Conservation (phyloP, 768 basidiomycete species). For the Auriscalpium orientale region DNA sequence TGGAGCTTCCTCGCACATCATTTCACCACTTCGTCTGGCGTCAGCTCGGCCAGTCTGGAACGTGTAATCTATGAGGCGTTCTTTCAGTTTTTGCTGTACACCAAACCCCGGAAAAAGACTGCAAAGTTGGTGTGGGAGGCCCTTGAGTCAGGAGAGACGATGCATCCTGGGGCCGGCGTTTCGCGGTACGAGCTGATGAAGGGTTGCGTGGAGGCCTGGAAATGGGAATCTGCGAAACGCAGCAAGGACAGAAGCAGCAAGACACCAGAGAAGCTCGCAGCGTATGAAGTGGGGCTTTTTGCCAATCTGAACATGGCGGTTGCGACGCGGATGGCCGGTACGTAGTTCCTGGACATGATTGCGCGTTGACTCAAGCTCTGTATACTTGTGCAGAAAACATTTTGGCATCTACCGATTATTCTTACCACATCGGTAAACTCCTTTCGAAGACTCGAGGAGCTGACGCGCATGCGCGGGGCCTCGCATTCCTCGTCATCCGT, state of each 20-base stretch:
- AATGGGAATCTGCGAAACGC: constrained; percentile 22
- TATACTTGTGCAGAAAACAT: constrained; percentile 48
- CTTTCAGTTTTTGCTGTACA: constrained; percentile 69
- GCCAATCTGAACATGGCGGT: constrained; percentile 41
- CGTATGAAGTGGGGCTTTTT: no score
- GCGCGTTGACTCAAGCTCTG: background rate
- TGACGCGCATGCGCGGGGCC: constrained; percentile 43
- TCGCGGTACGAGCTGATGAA: constrained; percentile 38
- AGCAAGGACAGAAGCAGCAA: constrained; percentile 15
- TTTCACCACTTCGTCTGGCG: constrained; percentile 25
- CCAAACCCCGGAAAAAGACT: constrained; percentile 63
- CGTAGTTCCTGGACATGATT: constrained; percentile 6
- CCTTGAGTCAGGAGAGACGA: constrained; percentile 34
- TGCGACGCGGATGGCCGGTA: constrained; percentile 61
- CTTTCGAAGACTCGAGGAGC: constrained; percentile 42
- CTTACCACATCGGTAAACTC: constrained; percentile 39
- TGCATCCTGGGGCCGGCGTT: constrained; percentile 8
- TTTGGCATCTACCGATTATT: constrained; percentile 38
- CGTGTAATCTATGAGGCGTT: constrained; percentile 30
- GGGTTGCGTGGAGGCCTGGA: constrained; percentile 45
- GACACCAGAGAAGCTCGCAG: no score
- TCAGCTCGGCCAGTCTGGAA: constrained; percentile 26
- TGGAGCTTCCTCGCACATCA: constrained; percentile 23
- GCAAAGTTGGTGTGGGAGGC: constrained; percentile 65
- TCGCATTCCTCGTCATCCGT: constrained; percentile 59